Conservation (phyloP, 192 early-diverging fungal genomes). For the Spinellus fusiger region DNA sequence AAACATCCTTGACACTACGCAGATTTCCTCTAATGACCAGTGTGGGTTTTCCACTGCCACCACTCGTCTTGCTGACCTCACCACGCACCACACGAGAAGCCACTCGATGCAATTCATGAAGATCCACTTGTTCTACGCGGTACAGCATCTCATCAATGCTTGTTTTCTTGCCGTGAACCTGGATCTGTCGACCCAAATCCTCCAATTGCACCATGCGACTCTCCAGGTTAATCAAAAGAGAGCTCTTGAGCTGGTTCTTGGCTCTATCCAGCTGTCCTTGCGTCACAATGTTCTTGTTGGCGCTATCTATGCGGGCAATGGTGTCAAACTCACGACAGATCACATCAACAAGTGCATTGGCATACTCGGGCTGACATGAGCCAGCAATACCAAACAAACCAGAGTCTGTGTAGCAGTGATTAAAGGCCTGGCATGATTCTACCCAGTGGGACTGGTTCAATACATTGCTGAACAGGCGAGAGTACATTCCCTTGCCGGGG, state of each 20-base stretch:
- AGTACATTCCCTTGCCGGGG: constrained; percentile 99
- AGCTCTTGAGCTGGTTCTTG: constrained; percentile 93
- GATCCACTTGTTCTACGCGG: constrained; percentile 72
- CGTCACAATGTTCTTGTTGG: constrained; percentile 37
- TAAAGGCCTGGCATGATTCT: constrained; percentile 89
- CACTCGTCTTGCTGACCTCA: constrained; percentile 44
- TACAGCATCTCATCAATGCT: constrained; percentile 70
- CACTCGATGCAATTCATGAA: constrained; percentile 72
- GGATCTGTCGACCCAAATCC: constrained; percentile 86
- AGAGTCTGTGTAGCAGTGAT: constrained; percentile 85
- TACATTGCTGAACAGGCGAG: constrained; percentile 90
- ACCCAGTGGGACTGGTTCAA: constrained; percentile 93
- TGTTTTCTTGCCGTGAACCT: constrained; percentile 68
- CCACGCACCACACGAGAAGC: constrained; percentile 66
- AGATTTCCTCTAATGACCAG: constrained; percentile 62
- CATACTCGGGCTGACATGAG: constrained; percentile 72
- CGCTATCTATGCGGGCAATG: constrained; percentile 44
- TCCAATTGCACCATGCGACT: constrained; percentile 90
- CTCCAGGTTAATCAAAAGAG: constrained; percentile 92
- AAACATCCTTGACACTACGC: constrained; percentile 34
- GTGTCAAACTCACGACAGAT: constrained; percentile 77
- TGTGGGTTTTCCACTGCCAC: constrained; percentile 57
- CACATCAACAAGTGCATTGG: constrained; percentile 71
- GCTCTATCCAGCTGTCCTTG: constrained; percentile 71
- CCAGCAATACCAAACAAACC: constrained; percentile 92